Evolutionary conservation across 1,284 basidiomycete species (phyloP).

Genomic region (Ceratorhiza oryzae-sativae): DNA sequence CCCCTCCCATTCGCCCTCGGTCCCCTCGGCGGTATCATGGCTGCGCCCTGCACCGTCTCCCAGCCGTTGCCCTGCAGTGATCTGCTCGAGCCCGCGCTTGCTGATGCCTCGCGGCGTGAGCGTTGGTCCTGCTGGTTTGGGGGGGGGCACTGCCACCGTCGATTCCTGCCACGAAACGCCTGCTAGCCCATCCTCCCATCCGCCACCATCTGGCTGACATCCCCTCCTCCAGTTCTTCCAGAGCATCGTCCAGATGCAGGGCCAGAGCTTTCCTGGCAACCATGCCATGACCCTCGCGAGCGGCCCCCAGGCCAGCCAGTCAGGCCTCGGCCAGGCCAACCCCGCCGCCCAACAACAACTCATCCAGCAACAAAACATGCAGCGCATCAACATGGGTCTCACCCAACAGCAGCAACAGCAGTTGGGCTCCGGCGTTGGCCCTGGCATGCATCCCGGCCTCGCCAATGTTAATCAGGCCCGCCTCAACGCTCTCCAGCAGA

Average conservation of each 20-base stretch:
- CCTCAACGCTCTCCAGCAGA: neutral
- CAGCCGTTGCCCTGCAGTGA: neutral
- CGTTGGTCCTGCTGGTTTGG: conserved; percentile 19
- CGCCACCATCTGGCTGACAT: conserved; percentile 10
- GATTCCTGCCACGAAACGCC: conserved; percentile 29
- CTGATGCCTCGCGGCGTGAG: conserved; percentile 36
- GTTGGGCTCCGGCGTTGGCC: neutral
- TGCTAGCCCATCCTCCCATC: neutral
- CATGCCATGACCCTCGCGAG: conserved; percentile 34
- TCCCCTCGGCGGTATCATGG: neutral
- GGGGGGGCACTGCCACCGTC: conserved; percentile 19
- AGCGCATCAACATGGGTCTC: conserved; percentile 13
- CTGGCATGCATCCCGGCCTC: conserved; percentile 27
- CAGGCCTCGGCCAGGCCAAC: conserved; percentile 21
- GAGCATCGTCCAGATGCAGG: conserved; percentile 33
- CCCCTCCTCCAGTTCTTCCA: conserved; percentile 18
- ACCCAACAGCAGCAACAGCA: conserved; percentile 17
- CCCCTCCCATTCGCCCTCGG: neutral
- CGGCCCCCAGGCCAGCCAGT: conserved; percentile 25
- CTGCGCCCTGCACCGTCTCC: neutral
- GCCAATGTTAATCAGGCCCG: conserved; percentile 13
- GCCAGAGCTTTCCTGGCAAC: conserved; percentile 19
- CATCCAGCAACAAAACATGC: conserved; percentile 28
- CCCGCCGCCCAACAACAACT: conserved; percentile 31
- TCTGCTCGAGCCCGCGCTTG: conserved; percentile 10